Conservation (phyloP, 1,284 basidiomycete species). For the Xerocomus alliaceus region DNA sequence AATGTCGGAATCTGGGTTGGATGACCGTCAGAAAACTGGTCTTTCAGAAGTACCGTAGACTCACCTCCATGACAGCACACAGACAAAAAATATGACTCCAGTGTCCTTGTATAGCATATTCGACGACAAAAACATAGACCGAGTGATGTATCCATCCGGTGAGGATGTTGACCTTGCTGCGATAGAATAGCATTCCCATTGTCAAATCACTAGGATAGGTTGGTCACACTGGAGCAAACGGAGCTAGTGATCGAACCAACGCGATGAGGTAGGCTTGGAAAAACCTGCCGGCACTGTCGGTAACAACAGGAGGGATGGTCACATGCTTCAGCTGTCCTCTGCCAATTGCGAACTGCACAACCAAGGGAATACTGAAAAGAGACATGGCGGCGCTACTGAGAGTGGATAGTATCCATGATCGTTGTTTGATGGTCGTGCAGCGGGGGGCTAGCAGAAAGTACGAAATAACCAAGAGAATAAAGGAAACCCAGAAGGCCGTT, state of each 20-base stretch:
- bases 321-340: conserved; percentile 45
- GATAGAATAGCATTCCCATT: conserved; percentile 49
- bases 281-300: conserved; percentile 43
- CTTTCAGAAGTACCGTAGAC: background rate
- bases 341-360: conserved; percentile 46
- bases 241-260: conserved; percentile 41
- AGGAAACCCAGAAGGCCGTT: conserved; percentile 30
- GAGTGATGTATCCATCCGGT: conserved; percentile 70
- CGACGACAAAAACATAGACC: conserved; percentile 57
- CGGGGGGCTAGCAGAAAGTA: conserved; percentile 46
- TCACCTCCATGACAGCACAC: conserved; percentile 61
- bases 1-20: conserved; percentile 60
- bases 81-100: conserved; percentile 58
- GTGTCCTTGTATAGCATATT: conserved; percentile 47
- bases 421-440: conserved; percentile 50
- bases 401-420: conserved; percentile 61
- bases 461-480: conserved; percentile 34
- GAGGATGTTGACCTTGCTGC: conserved; percentile 52
- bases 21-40: background rate
- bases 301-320: conserved; percentile 25
- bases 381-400: conserved; percentile 54
- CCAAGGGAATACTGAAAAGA: conserved; percentile 53
- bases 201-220: conserved; percentile 44
- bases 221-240: conserved; percentile 22
- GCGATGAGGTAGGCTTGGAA: conserved; percentile 57